Conservation (phyloP, 345 rosid genomes). For the Hibiscus mutabilis region DNA sequence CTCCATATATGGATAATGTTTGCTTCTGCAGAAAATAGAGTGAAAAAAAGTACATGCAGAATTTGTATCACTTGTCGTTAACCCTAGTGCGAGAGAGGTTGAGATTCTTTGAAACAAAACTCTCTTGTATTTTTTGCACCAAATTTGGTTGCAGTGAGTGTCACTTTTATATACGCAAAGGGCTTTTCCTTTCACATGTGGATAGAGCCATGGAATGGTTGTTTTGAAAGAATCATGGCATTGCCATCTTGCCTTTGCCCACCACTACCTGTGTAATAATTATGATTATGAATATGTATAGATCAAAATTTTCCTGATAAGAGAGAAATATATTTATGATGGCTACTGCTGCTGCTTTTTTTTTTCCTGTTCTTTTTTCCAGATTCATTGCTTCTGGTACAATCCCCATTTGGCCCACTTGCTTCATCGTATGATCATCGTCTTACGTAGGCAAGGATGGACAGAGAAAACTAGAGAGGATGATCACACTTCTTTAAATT, state of each 20-base stretch:
- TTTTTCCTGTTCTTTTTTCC: not conserved
- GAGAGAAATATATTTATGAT: not conserved
- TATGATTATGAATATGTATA: not conserved
- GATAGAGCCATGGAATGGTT: not conserved
- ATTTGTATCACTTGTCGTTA: not conserved
- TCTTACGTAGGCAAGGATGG: too few species aligned
- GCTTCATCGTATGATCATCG: not conserved
- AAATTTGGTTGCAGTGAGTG: not conserved
- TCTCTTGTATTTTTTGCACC: not conserved
- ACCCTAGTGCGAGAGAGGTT: conserved; percentile 13
- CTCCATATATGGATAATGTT: not conserved
- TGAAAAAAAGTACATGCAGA: not conserved
- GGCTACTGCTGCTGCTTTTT: not conserved
- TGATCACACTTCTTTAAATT: too few species aligned
- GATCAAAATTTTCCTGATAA: not conserved
- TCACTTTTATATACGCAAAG: conserved; percentile 11
- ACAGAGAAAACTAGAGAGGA: too few species aligned
- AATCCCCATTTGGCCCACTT: conserved; percentile 14
- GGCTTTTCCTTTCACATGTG: not conserved
- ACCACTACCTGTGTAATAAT: conserved; percentile 21
- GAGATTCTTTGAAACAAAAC: conserved; percentile 5
- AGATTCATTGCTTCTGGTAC: conserved; percentile 26
- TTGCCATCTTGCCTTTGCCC: conserved; percentile 5
- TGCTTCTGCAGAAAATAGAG: too few species aligned
- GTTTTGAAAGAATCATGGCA: conserved; percentile 15